Evolutionary conservation across 345 rosid genomes (phyloP).

Genomic region (Gossypium sturtianum): DNA sequence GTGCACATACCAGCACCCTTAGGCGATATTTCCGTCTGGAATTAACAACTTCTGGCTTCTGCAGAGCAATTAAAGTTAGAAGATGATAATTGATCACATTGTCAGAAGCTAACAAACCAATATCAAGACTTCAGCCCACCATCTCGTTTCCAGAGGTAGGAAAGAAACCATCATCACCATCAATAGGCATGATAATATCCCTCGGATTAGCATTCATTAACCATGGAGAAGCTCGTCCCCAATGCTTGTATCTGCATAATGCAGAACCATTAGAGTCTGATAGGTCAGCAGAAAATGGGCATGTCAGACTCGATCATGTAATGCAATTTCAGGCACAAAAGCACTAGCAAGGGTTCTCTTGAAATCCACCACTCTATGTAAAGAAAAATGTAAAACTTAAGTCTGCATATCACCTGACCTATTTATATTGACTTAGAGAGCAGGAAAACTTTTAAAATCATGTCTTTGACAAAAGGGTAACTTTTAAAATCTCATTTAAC

Average conservation of each 20-base stretch:
- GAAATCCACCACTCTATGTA: neutral
- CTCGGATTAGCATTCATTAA: conserved; percentile 66
- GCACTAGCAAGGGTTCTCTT: neutral
- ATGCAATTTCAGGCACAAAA: neutral
- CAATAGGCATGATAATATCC: conserved; percentile 72
- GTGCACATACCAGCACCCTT: conserved; percentile 91
- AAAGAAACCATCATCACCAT: conserved; percentile 87
- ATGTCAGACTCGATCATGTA: neutral
- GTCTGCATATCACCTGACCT: neutral
- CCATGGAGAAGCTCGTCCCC: conserved; percentile 92
- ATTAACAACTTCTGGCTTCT: conserved; percentile 86
- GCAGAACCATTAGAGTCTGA: conserved; percentile 7
- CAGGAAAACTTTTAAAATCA: neutral
- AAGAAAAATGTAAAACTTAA: neutral
- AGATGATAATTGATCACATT: conserved; percentile 5
- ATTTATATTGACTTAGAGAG: neutral
- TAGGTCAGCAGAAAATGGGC: neutral
- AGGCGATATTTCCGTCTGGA: conserved; percentile 64
- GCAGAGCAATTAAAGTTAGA: conserved; percentile 21
- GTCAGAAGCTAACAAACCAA: neutral
- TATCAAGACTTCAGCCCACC: conserved; percentile 38
- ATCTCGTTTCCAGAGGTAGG: conserved; percentile 85
- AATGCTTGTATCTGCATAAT: conserved; percentile 52
- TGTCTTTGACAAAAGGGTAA: neutral
- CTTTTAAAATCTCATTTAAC: neutral